Conservation (phyloP, 2,329 filamentous ascomycete species). For the Tolypocladium inflatum region DNA sequence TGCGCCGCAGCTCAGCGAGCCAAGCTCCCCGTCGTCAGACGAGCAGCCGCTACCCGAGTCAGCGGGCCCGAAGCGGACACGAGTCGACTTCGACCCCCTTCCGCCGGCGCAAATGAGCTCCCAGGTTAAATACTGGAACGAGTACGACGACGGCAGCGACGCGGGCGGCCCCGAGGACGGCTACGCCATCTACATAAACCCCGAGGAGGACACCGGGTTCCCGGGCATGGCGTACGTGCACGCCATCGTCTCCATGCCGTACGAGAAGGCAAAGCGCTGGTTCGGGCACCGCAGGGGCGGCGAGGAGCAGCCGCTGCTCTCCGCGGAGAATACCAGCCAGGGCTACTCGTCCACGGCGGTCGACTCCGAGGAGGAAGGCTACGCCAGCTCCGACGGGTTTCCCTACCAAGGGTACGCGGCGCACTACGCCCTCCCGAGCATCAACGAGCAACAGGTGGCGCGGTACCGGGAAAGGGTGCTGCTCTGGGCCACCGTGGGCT, state of each 20-base stretch:
- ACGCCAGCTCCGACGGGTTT: conserved; percentile 43
- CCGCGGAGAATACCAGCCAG: conserved; percentile 7
- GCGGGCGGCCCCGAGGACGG: conserved; percentile 46
- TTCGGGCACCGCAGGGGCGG: conserved; percentile 23
- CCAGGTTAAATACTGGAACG: conserved; percentile 63
- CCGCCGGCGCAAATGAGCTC: conserved; percentile 17
- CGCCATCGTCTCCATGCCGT: conserved; percentile 36
- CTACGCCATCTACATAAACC: conserved; percentile 68
- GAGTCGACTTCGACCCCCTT: conserved; percentile 18
- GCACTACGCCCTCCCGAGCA: conserved; percentile 44
- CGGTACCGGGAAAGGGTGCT: conserved; percentile 46
- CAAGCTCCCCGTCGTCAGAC: conserved; percentile 26
- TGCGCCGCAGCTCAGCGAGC: conserved; percentile 28
- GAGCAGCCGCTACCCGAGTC: conserved; percentile 9
- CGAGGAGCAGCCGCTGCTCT: conserved; percentile 13
- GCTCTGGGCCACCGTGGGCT: conserved; percentile 40
- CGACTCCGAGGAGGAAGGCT: conserved; percentile 37
- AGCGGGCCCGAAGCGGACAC: conserved; percentile 3
- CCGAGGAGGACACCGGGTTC: conserved; percentile 50
- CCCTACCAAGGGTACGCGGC: conserved; percentile 40
- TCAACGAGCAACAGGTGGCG: conserved; percentile 39
- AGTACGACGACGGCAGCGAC: conserved; percentile 77
- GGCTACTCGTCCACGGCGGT: conserved; percentile 20
- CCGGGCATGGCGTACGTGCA: conserved; percentile 55
- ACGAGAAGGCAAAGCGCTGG: conserved; percentile 43